These are phyloP conservation scores for Solanum sitiens DNA, from an alignment of 257 asterid species.

Conservation along the genomic window DNA sequence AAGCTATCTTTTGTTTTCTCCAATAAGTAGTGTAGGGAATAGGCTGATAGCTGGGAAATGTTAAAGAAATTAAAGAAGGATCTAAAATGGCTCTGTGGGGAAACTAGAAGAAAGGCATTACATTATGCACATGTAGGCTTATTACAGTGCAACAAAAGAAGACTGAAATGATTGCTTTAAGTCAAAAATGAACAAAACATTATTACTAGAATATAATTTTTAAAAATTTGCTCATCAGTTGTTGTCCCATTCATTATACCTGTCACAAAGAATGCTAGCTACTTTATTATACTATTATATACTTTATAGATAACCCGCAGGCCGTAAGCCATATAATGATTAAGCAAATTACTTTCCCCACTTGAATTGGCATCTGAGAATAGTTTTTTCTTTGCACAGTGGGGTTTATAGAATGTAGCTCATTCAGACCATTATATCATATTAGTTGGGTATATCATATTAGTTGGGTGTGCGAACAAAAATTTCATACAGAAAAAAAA, in stretches of 20 bases:
- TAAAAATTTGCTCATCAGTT: not conserved
- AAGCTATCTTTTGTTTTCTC: not conserved
- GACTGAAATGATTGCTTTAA: constrained; percentile 3
- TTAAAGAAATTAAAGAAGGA: not conserved
- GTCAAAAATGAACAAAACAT: constrained; percentile 5
- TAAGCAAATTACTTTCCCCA: not conserved
- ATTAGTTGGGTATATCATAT: not conserved
- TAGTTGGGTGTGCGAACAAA: not conserved
- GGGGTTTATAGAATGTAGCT: not conserved
- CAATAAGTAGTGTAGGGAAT: not conserved
- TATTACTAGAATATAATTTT: not conserved
- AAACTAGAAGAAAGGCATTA: not conserved
- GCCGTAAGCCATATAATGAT: not conserved
- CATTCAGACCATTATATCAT: not conserved
- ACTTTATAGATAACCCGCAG: not conserved
- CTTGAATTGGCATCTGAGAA: constrained; percentile 1
- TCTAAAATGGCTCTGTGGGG: not conserved
- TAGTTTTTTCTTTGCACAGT: not conserved
- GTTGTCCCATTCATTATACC: not conserved
- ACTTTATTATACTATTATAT: not conserved
- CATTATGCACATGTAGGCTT: constrained; percentile 2
- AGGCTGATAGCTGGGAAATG: not conserved
- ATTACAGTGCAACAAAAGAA: not conserved
- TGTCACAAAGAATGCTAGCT: not conserved
- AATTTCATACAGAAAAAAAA: not conserved